Conservation (phyloP, 2,329 filamentous ascomycete species). For the Hortaea werneckii region DNA sequence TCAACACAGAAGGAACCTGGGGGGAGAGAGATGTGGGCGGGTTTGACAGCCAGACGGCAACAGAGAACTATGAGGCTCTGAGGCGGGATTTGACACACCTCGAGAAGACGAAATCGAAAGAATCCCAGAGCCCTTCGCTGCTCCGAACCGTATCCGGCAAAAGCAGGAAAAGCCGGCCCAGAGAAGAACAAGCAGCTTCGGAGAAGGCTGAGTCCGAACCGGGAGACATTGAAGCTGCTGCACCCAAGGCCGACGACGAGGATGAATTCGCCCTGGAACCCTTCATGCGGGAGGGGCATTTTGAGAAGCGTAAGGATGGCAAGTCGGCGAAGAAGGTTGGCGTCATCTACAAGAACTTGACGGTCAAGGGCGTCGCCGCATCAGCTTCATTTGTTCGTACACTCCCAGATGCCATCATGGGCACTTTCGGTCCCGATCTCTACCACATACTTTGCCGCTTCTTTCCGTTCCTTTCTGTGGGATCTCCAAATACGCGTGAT, state of each 20-base stretch:
- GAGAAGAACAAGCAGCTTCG: constrained; percentile 12
- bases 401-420: constrained; percentile 61
- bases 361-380: constrained; percentile 59
- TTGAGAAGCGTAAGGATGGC: constrained; percentile 61
- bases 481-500: constrained; percentile 40
- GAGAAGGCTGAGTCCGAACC: constrained; percentile 9
- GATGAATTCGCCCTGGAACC: constrained; percentile 57
- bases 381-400: constrained; percentile 61
- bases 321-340: constrained; percentile 66
- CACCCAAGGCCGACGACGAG: constrained; percentile 34
- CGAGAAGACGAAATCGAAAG: constrained; percentile 34
- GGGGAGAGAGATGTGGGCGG: constrained; percentile 51
- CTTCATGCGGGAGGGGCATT: constrained; percentile 64
- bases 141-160: constrained; percentile 1
- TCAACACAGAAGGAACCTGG: constrained; percentile 44
- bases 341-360: constrained; percentile 66
- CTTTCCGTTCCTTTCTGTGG: constrained; percentile 41
- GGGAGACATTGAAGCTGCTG: constrained; percentile 33
- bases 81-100: constrained; percentile 45
- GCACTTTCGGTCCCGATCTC: constrained; percentile 72
- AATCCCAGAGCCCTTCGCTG: constrained; percentile 10
- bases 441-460: constrained; percentile 53
- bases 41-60: constrained; percentile 42
- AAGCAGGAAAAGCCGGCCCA: constrained; percentile 12
- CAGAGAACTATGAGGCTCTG: constrained; percentile 51